Evolutionary conservation across 2,329 filamentous ascomycete genomes (phyloP).

Genomic region (Ophiostoma triangulosporum): DNA sequence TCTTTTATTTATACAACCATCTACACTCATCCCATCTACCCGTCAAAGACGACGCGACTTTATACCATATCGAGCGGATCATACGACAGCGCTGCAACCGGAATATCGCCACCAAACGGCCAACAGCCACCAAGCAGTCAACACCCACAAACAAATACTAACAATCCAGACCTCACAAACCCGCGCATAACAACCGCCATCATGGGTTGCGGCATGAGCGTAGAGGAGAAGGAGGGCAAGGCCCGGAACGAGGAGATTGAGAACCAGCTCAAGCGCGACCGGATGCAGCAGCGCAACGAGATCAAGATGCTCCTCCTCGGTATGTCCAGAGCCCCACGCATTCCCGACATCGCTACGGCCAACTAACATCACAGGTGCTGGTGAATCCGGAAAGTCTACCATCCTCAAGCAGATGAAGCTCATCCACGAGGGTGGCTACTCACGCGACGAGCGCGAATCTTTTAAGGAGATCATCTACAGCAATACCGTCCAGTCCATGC

Average conservation of each 20-base stretch:
- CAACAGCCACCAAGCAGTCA: no score
- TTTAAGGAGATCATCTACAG: slow-evolving; percentile 62
- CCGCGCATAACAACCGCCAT: slow-evolving; percentile 33
- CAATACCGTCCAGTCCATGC: slow-evolving; percentile 58
- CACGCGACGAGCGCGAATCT: slow-evolving; percentile 65
- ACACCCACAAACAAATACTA: neutral
- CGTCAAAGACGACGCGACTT: no score
- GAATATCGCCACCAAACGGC: no score
- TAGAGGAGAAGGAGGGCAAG: slow-evolving; percentile 99
- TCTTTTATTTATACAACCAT: no score
- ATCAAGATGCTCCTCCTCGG: slow-evolving; percentile 99
- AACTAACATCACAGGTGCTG: slow-evolving; percentile 47
- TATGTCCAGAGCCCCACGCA: slow-evolving; percentile 34
- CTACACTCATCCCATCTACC: no score
- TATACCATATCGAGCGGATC: no score
- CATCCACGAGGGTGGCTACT: slow-evolving; percentile 98
- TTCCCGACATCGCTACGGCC: no score
- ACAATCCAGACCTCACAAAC: neutral
- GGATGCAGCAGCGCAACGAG: slow-evolving; percentile 97
- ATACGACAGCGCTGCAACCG: no score
- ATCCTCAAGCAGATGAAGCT: slow-evolving; percentile 98
- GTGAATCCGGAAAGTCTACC: slow-evolving; percentile 93
- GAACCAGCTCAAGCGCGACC: slow-evolving; percentile 96
- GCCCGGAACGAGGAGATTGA: slow-evolving; percentile 99
- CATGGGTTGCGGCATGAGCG: slow-evolving; percentile 99